These are phyloP conservation scores for Claviceps pusilla DNA, from an alignment of 2,329 filamentous ascomycete species.

Conservation along the genomic window DNA sequence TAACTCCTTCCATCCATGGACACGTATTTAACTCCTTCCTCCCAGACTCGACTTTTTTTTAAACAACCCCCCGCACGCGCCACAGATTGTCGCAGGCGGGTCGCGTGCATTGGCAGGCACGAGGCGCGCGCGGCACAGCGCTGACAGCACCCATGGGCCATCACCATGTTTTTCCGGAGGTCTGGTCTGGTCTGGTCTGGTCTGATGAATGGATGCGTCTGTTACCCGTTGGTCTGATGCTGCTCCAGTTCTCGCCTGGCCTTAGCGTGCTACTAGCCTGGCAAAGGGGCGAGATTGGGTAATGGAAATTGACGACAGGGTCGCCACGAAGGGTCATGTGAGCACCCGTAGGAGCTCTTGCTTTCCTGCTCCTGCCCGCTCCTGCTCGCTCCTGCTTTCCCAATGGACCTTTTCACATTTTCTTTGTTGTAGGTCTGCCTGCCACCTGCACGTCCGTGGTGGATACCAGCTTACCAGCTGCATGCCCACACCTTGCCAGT, in stretches of 20 bases:
- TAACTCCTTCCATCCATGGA: not conserved
- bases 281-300: constrained; percentile 5
- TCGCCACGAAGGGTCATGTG: constrained; percentile 6
- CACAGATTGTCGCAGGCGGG: not conserved
- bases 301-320: constrained; percentile 7
- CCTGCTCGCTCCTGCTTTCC: not conserved
- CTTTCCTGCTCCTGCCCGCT: not conserved
- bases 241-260: not conserved
- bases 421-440: not conserved
- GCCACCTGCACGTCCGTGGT: not conserved
- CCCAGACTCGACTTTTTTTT: too few relatives aligned
- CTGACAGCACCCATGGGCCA: too few relatives aligned
- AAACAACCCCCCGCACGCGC: not conserved
- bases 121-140: too few relatives aligned
- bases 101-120: not conserved
- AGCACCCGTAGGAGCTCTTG: constrained; percentile 1
- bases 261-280: constrained; percentile 4
- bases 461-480: not conserved
- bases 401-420: not conserved
- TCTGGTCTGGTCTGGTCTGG: not conserved
- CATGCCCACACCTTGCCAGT: not conserved
- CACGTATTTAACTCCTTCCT: too few relatives aligned
- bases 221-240: not conserved
- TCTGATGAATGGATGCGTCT: too few relatives aligned
- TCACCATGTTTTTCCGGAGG: too few relatives aligned